These are phyloP conservation scores for Udeniomyces megalosporus DNA, from an alignment of 768 basidiomycete species.

Conservation along the genomic window DNA sequence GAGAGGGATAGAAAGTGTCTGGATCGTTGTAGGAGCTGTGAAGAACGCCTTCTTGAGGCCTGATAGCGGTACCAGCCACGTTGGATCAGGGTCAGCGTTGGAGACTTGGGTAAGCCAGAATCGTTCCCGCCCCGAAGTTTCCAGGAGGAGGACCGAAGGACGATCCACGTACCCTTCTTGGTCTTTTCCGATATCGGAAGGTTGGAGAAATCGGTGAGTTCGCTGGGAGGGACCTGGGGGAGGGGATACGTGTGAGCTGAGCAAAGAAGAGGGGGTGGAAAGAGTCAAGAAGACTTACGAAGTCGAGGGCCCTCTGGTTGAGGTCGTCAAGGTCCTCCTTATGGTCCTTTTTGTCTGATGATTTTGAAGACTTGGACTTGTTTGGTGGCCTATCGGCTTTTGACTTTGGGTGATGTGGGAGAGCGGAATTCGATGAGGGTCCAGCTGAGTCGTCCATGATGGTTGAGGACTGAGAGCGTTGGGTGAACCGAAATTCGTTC, in stretches of 20 bases:
- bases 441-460: too few species aligned
- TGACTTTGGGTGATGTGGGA: too few species aligned
- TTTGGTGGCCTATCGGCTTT: too few species aligned
- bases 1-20: slow-evolving; percentile 43
- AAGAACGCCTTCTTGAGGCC: slow-evolving; percentile 79
- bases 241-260: background rate
- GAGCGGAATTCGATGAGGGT: too few species aligned
- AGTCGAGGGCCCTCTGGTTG: slow-evolving; percentile 25
- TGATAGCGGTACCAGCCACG: slow-evolving; percentile 22
- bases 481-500: too few species aligned
- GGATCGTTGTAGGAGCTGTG: slow-evolving; percentile 69
- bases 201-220: slow-evolving; percentile 27
- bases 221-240: slow-evolving; percentile 39
- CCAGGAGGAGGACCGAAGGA: too few species aligned
- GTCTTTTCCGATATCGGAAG: slow-evolving; percentile 14
- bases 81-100: background rate
- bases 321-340: slow-evolving; percentile 27
- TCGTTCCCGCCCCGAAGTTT: background rate
- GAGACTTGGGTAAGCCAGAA: background rate
- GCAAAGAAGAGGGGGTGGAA: background rate
- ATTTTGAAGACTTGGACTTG: background rate
- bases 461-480: too few species aligned
- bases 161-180: slow-evolving; percentile 12
- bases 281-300: slow-evolving; percentile 23
- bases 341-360: slow-evolving; percentile 22